A percentile compares a stretch with the other conserved stretches of the same genome.
These are phyloP conservation scores for Scytalidium lignicola DNA, from an alignment of 2,329 filamentous ascomycete species.

Conservation along the genomic window DNA sequence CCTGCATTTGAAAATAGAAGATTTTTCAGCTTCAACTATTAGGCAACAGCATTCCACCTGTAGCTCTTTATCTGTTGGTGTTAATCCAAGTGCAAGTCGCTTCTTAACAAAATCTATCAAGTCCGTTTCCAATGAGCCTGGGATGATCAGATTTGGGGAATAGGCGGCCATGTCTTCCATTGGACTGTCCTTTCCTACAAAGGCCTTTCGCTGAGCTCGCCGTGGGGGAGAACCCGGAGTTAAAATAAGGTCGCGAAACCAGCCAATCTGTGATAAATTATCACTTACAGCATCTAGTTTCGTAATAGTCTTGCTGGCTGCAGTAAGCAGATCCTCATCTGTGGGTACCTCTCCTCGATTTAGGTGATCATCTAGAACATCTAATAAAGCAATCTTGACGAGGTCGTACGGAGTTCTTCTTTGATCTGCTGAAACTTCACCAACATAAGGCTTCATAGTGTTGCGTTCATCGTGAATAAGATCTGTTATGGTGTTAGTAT, in stretches of 20 bases:
- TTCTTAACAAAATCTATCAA: conserved; percentile 19
- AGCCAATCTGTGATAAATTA: conserved; percentile 32
- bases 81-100: conserved; percentile 43
- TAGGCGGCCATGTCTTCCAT: background rate
- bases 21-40: conserved; percentile 49
- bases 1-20: conserved; percentile 19
- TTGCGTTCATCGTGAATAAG: conserved; percentile 60
- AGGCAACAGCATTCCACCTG: conserved; percentile 55
- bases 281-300: conserved; percentile 30
- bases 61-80: conserved; percentile 54
- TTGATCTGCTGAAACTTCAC: conserved; percentile 34
- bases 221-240: conserved; percentile 30
- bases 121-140: conserved; percentile 1
- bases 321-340: conserved; percentile 50
- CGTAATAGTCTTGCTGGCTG: conserved; percentile 55
- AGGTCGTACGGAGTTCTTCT: conserved; percentile 57
- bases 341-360: conserved; percentile 36
- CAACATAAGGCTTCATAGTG: conserved; percentile 48
- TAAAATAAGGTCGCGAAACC: conserved; percentile 57
- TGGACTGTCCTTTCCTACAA: background rate
- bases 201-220: background rate
- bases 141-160: background rate
- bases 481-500: conserved; percentile 35
- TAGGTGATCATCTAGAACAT: conserved; percentile 43
- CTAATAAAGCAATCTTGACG: conserved; percentile 51